Evolutionary conservation across 2,329 filamentous ascomycete genomes (phyloP).

Genomic region (Sphaerulina musiva): DNA sequence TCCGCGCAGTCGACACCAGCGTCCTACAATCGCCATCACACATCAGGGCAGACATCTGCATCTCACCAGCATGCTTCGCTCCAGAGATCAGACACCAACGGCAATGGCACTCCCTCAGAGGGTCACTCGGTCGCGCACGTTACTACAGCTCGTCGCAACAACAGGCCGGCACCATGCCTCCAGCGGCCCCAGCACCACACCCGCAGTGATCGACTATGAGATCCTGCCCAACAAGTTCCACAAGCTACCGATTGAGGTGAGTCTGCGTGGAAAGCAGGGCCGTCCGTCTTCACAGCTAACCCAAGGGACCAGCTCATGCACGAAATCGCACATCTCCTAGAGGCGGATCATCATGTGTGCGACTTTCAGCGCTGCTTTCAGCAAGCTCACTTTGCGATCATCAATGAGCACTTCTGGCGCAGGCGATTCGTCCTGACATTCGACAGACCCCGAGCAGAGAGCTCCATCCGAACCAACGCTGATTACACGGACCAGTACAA

Average conservation of each 20-base stretch:
- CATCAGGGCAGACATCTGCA: not conserved
- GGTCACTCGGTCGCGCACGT: not conserved
- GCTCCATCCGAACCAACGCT: constrained; percentile 22
- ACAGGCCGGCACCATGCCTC: not conserved
- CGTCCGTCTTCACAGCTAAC: not conserved
- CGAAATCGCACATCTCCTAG: constrained; percentile 35
- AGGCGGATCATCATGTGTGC: constrained; percentile 40
- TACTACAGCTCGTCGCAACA: not conserved
- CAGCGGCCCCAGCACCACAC: not conserved
- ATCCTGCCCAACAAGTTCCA: constrained; percentile 19
- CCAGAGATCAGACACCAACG: not conserved
- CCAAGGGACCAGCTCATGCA: constrained; percentile 35
- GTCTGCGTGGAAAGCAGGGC: not conserved
- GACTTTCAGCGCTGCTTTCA: constrained; percentile 39
- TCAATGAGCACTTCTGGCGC: constrained; percentile 45
- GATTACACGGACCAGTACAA: constrained; percentile 37
- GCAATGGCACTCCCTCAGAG: not conserved
- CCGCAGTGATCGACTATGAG: not conserved
- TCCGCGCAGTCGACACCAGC: not conserved
- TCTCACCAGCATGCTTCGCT: not conserved
- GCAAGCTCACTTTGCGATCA: constrained; percentile 36
- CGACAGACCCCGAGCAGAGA: constrained; percentile 30
- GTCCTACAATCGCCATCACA: not conserved
- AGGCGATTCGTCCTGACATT: constrained; percentile 39
- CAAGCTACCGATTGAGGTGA: constrained; percentile 26